Evolutionary conservation across 2,329 filamentous ascomycete species (phyloP), one percentile per base, ranked within the genome.

Genomic region (Ophiostoma novo-ulmi): DNA sequence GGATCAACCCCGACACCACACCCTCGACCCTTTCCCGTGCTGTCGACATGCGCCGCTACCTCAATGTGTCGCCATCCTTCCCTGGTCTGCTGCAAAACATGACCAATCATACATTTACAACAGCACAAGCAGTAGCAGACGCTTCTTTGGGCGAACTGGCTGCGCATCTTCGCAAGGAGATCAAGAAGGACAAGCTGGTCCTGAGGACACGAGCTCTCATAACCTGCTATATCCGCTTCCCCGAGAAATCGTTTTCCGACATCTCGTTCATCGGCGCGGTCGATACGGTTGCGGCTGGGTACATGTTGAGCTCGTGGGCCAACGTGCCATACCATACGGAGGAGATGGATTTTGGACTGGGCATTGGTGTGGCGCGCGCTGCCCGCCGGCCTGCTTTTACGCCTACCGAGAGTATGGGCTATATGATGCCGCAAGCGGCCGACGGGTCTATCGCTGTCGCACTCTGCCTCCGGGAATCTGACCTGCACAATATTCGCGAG

Each of bases 371-470:
- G 0, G 80, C 80, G 70, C 79, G 78, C 5, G 68, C 58, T 0
- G 84, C 87, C 31, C 77, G 84, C 0, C 77, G 85, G 67, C 85
- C 85, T 3, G 71, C 74, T 0, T 85, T 87, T 70, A 74, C 75
- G 0, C 79, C 81, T 0, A 73, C 82, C 3, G 84, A 86, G 75
- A 78, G 83, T 1, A 73, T 87, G 71, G 75, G 82, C 48, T 87
- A 87, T 74, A 73, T 87, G 5, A 78, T 87, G 78, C 72, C 72
- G 64, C 13, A 38, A 48, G 44, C 52, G 6, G 64, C 48, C 11
- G 69, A 70, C 44, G 72, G 72, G 10, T 64, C 68, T 0, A 38
- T 71, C 14, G 71, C 67, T 2, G 72, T 48, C 5, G 52, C 41
- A 3, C 8, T 71, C 2, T 72, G 67, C n/a, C 39, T 73, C 20